Base-by-base conservation (phyloP, 1,284 basidiomycete genomes). In the Meira miltonrushii region DNA sequence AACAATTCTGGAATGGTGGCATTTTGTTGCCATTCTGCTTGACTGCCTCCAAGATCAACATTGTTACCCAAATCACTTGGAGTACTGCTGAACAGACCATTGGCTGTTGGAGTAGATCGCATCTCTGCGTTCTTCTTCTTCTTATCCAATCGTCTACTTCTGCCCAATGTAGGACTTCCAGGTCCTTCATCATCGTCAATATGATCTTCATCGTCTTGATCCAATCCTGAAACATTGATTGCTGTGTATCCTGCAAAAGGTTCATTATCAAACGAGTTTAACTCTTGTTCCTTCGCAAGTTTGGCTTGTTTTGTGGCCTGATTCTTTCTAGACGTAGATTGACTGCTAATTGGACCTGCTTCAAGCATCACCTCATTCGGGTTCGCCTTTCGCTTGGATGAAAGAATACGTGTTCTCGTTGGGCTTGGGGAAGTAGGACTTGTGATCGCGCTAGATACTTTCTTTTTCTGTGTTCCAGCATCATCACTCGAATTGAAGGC, bases 1-100 rank as follows among this genome's bases (percentile, higher is more conserved):
- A 69, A 69, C 21, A 69, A 60, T 46, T 67, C 67, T n/a, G 61
- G 47, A 65, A 69, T 67, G 37, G 60, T 65, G 12, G 67, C 61
- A 19, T 63, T 25, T 48, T 4, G 17, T 4, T 62, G 60, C 67
- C 67, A 69, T 57, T 69, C 67, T 21, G 66, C 59, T 44, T 4
- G n/a, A 25, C 7, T 21, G 23, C 17, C 17, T 13, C 46, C 25
- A 19, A 13, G 46, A 5, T 48, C n/a, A n/a, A 48, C 12, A 25
- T n/a, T 48, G 7, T 48, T 23, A 23, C 46, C 46, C 13, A 15
- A 15, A 43, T 19, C 40, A 43, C 40, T 19, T 15, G 15, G 15
- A 43, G 19, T 19, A 43, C 15, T 19, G 11, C 40, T 19, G 11
- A 15, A 15, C 3, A 15, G 15, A 43, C 40, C 40, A 43, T 19